phyloP scores from a whole-genome alignment of 2,329 filamentous ascomycete genomes.

The Verticillium tricorpus region DNA sequence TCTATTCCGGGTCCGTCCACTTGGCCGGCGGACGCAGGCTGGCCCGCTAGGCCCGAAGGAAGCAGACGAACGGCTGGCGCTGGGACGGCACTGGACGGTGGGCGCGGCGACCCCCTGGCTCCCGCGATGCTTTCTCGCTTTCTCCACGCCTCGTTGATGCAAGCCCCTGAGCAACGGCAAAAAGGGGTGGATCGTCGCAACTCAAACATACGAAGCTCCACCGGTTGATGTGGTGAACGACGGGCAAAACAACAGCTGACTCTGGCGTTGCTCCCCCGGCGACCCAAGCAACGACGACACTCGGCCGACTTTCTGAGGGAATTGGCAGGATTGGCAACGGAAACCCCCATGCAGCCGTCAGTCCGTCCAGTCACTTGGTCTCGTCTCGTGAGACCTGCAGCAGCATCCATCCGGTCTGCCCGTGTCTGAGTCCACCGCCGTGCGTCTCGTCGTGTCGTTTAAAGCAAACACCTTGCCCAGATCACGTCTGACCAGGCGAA shows the following conservation, averaged over 20 bases:
- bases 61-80: neutral
- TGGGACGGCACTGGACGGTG: neutral
- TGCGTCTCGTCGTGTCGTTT: neutral
- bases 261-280: neutral
- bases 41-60: neutral
- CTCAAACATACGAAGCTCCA: conserved; percentile 8
- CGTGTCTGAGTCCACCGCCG: neutral
- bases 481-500: neutral
- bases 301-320: neutral
- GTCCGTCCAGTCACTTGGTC: neutral
- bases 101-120: neutral
- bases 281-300: neutral
- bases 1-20: neutral
- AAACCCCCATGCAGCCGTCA: neutral
- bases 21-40: neutral
- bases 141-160: conserved; percentile 6
- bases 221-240: conserved; percentile 8
- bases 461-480: neutral
- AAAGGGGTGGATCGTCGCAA: conserved; percentile 9
- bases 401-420: neutral
- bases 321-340: neutral
- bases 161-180: conserved; percentile 11
- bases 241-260: neutral
- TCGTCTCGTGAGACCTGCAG: neutral
- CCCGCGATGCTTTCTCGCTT: neutral